phyloP scores from a whole-genome alignment of 2,329 filamentous ascomycete genomes.

The Calonectria henricotiae region DNA sequence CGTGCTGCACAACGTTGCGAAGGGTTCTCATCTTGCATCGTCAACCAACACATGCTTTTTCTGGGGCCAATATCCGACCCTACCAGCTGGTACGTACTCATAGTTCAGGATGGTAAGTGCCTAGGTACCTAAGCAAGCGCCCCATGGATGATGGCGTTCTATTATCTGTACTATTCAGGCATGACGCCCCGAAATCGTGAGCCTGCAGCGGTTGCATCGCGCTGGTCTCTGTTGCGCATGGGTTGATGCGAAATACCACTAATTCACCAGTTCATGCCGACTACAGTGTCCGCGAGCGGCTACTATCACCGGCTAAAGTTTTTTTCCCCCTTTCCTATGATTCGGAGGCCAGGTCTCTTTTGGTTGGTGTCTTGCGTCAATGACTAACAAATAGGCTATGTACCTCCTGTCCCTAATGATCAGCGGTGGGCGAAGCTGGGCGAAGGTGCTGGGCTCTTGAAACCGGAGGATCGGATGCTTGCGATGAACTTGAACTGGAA shows the following conservation, averaged over 20 bases:
- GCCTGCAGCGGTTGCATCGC: constrained; percentile 37
- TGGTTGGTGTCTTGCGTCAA: constrained; percentile 5
- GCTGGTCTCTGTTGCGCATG: constrained; percentile 35
- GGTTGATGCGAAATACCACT: constrained; percentile 45
- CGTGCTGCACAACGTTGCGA: constrained; percentile 41
- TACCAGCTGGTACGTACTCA: constrained; percentile 17
- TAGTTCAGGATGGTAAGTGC: not conserved
- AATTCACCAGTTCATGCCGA: constrained; percentile 43
- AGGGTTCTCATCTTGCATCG: constrained; percentile 41
- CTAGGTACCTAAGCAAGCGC: not conserved
- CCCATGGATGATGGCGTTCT: constrained; percentile 25
- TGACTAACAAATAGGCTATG: constrained; percentile 13
- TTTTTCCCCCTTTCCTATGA: not conserved
- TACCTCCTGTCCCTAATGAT: constrained; percentile 23
- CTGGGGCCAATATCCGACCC: constrained; percentile 27
- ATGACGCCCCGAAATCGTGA: constrained; percentile 28
- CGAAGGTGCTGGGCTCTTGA: constrained; percentile 23
- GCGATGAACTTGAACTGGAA: constrained; percentile 15
- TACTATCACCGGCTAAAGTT: constrained; percentile 11
- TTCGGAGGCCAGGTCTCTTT: constrained; percentile 20
- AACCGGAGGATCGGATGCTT: constrained; percentile 33
- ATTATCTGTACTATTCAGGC: constrained; percentile 32
- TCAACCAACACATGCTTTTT: constrained; percentile 27
- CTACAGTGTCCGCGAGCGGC: constrained; percentile 21
- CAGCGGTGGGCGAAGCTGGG: constrained; percentile 3